These are phyloP conservation scores for Stachybotrys echinatus DNA, from an alignment of 2,329 filamentous ascomycete genomes.

Conservation along the genomic window DNA sequence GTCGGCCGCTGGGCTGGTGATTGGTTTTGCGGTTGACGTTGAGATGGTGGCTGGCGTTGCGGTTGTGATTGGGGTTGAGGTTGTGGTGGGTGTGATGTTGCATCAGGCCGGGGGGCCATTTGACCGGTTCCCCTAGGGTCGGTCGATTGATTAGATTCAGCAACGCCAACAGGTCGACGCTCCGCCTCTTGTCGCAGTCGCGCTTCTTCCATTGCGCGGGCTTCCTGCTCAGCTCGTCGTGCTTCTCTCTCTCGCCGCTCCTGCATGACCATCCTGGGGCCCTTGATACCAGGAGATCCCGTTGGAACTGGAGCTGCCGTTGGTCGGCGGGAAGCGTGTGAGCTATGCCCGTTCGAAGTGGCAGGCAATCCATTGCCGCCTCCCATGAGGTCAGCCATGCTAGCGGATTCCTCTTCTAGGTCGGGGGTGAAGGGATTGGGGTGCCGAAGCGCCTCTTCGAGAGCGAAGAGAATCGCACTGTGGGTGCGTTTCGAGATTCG, in stretches of 20 bases:
- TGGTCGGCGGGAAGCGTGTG: conserved; percentile 36
- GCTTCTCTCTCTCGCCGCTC: conserved; percentile 69
- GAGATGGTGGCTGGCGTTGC: conserved; percentile 19
- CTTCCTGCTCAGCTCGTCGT: conserved; percentile 57
- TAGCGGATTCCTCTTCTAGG: conserved; percentile 78
- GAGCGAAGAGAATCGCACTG: conserved; percentile 83
- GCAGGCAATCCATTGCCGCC: conserved; percentile 48
- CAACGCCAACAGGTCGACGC: conserved; percentile 51
- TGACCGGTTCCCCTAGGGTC: conserved; percentile 27
- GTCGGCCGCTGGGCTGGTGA: not conserved
- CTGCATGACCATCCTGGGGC: conserved; percentile 88
- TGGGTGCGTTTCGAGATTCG: conserved; percentile 80
- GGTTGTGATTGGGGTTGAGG: conserved; percentile 9
- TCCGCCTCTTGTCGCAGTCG: conserved; percentile 54
- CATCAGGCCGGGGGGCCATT: conserved; percentile 16
- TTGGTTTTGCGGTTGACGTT: conserved; percentile 1
- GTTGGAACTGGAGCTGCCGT: conserved; percentile 45
- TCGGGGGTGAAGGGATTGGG: conserved; percentile 82
- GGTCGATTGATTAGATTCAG: conserved; percentile 28
- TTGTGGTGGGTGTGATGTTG: conserved; percentile 8
- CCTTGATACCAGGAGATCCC: conserved; percentile 65
- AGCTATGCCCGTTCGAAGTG: conserved; percentile 50
- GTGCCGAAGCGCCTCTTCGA: conserved; percentile 83
- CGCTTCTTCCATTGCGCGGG: conserved; percentile 48
- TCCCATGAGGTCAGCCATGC: conserved; percentile 76